These are phyloP conservation scores for Chlorella ohadii DNA, from an alignment of 139 green algal species.

Conservation along the genomic window DNA sequence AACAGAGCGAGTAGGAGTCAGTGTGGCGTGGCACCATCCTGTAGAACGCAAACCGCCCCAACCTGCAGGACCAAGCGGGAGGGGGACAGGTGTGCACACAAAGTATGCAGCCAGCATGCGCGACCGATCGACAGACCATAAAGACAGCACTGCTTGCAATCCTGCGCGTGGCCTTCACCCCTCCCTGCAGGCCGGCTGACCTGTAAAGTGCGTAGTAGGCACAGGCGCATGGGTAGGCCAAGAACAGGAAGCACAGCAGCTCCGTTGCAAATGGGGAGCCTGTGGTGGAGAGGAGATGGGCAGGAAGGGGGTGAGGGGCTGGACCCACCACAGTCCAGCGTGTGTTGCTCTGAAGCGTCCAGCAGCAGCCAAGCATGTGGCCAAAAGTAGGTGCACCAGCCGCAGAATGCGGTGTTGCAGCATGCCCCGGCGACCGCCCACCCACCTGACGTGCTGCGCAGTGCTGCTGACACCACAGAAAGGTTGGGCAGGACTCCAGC, in stretches of 20 bases:
- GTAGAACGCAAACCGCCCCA: constrained; percentile 68
- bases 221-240: constrained; percentile 54
- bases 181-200: neutral
- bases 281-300: neutral
- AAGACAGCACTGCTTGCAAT: too few species aligned
- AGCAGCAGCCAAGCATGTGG: too few species aligned
- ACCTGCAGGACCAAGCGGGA: neutral
- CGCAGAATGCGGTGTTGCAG: too few species aligned
- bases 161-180: too few species aligned
- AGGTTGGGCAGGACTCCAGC: constrained; percentile 54
- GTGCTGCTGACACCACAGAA: constrained; percentile 42
- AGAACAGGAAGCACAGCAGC: constrained; percentile 50
- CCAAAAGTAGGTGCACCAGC: too few species aligned
- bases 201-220: constrained; percentile 60
- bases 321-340: too few species aligned
- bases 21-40: constrained; percentile 69
- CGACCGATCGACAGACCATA: too few species aligned
- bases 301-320: neutral
- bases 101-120: neutral
- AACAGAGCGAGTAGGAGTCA: constrained; percentile 61
- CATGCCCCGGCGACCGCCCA: neutral
- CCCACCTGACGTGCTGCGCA: constrained; percentile 32
- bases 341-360: too few species aligned
- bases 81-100: neutral
- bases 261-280: constrained; percentile 31